Evolutionary conservation across 1,139 yeast species (phyloP).

Genomic region (Nematodospora anomalae): DNA sequence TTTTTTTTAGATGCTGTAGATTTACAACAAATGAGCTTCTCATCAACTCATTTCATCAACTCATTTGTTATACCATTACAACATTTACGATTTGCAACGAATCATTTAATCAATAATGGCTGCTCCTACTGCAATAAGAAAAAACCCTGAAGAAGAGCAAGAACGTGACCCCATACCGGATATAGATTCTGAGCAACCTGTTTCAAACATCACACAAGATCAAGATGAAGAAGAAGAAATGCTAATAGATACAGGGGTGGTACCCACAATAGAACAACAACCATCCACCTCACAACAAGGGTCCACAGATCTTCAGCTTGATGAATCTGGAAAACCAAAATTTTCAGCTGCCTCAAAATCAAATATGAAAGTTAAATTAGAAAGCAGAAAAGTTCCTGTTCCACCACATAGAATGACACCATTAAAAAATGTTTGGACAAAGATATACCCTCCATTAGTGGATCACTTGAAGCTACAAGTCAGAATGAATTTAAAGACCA

Average conservation of each 20-base stretch:
- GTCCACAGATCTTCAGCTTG: slow-evolving; percentile 63
- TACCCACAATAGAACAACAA: slow-evolving; percentile 26
- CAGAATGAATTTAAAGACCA: slow-evolving; percentile 86
- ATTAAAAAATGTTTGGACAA: slow-evolving; percentile 83
- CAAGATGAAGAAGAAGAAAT: slow-evolving; percentile 49
- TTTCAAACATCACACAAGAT: slow-evolving; percentile 7
- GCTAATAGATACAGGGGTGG: slow-evolving; percentile 60
- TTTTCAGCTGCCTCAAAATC: slow-evolving; percentile 72
- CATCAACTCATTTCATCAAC: neutral
- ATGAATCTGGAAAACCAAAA: slow-evolving; percentile 87
- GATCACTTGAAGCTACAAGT: slow-evolving; percentile 94
- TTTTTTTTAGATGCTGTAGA: too few species aligned
- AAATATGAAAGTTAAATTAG: slow-evolving; percentile 73
- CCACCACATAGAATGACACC: slow-evolving; percentile 98
- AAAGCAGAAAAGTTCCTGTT: slow-evolving; percentile 83
- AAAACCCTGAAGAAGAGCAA: slow-evolving; percentile 9
- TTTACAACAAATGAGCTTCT: too few species aligned
- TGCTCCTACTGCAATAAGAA: slow-evolving; percentile 68
- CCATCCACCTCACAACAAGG: slow-evolving; percentile 22
- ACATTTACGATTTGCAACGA: too few species aligned
- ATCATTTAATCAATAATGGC: slow-evolving; percentile 46
- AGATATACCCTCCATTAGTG: slow-evolving; percentile 92
- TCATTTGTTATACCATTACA: neutral
- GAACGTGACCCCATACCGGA: neutral
- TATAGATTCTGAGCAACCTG: slow-evolving; percentile 3